Evolutionary conservation across 257 asterid species (phyloP), one percentile per base, ranked within the genome.

Genomic region (Galeopsis tetrahit): DNA sequence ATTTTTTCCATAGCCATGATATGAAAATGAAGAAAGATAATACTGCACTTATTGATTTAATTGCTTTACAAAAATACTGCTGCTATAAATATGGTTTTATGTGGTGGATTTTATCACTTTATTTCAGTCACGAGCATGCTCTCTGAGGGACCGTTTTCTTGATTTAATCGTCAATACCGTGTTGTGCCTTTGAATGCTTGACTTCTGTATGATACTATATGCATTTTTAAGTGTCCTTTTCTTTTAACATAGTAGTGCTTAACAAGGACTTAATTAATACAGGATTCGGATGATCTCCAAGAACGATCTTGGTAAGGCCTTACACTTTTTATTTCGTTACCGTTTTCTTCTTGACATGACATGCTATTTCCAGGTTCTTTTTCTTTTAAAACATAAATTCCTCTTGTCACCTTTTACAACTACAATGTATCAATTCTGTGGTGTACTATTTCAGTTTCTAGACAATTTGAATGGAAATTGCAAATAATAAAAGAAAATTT

Each of bases 261-360:
- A 36, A 77, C 77, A 8, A 8, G 34, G 57, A 21, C 63, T 53
- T 75, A 15, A 73, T 82, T 66, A 14, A 46, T 77, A 65, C 89
- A 83, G 93, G 89, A 72, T 70, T 56, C 63, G 57, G 82, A 71
- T 70, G 83, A 77, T 78, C 74, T 76, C 77, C 86, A 66, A 70
- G 57, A 79, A 53, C 48, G 53, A 59, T 3, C 64, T 69, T 17
- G 84, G 93, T 88, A 83, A 82, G 85, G 17, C 71, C 68, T 65
- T 36, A 5, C 61, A 71, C 42, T 78, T 49, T 63, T 57, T 32
- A 60, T 72, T 74, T 51, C 49, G 15, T 17, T 39, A 55, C 21
- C 36, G 32, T 48, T 44, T 13, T 78, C n/a, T n/a, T n/a, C 53
- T 55, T 63, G 28, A 21, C 46, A 35, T 39, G 33, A 59, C 68